Evolutionary conservation across 2,329 filamentous ascomycete genomes (phyloP), one percentile per base, ranked within the genome.

Genomic region (Neopestalotiopsis clavispora): DNA sequence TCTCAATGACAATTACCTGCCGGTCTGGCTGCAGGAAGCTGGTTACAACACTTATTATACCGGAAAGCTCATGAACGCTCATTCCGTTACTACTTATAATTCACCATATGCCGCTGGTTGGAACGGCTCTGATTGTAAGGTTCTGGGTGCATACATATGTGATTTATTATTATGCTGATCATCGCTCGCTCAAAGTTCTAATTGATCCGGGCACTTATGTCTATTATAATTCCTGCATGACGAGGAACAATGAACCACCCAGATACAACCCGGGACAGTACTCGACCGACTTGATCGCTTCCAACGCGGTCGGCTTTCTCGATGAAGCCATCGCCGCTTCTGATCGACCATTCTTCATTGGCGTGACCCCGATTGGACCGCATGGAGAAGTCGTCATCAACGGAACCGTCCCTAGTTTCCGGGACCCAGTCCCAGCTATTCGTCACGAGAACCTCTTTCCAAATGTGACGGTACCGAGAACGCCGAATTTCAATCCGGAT

Each of bases 1-100:
- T 0, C 84, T 89, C 69, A 92, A 93, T 69, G 85, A 90, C 1
- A 86, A 90, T 42, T 93, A 91, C 69, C 83, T 94, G 0, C 91
- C 91, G 0, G 76, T 93, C 0, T 94, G 91, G 91, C 79, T 94
- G 20, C 89, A 92, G 38, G 38, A 86, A 4, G 87, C 87, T 0
- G 91, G 90, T 0, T 93, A 93, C 75, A 87, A 88, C 71, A 93
- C 91, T 0, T 93, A 92, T 74, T 94, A 93, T 73, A 88, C 87
- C 0, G 91, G 90, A 17, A 94, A 94, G 75, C 82, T 93, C 4
- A 91, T 91, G 80, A 94, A 94, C 71, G 82, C 85, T 0, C 90
- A 92, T 65, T 87, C 82, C 0, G 81, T 86, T 1, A 74, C 83
- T 0, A 93, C 91, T 69, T 93, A 92, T 74, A 80, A 90, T 74